Percentiles rank a stretch among this genome's conserved stretches.
Conservation (phyloP, 257 asterid genomes). For the Capsicum chinense region DNA sequence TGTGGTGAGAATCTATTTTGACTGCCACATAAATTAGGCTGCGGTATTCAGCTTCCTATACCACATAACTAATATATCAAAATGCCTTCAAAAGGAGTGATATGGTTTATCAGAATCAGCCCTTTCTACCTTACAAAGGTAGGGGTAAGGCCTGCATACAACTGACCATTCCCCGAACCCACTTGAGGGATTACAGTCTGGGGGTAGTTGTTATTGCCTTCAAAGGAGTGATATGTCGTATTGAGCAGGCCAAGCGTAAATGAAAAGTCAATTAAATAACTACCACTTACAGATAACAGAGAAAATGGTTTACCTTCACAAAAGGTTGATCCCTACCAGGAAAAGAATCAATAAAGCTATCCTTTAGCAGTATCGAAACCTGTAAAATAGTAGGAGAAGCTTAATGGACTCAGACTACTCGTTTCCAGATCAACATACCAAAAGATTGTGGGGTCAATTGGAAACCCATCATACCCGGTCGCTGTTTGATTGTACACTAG, state of each 20-base stretch:
- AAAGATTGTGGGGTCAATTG: slow-evolving; percentile 5
- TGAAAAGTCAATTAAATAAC: slow-evolving; percentile 20
- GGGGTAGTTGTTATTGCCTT: not conserved
- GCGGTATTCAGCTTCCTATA: not conserved
- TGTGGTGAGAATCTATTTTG: not conserved
- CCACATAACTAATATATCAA: not conserved
- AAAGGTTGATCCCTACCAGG: slow-evolving; percentile 67
- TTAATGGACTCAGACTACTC: not conserved
- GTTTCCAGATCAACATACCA: slow-evolving; percentile 20
- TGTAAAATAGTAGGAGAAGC: slow-evolving; percentile 42
- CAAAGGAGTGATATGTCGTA: not conserved
- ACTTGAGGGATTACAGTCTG: too few species aligned
- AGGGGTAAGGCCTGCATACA: too few species aligned
- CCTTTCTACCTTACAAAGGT: too few species aligned
- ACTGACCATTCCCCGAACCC: too few species aligned
- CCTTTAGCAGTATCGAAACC: slow-evolving; percentile 88
- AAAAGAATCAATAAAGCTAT: slow-evolving; percentile 81
- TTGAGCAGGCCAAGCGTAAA: not conserved
- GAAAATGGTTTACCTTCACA: slow-evolving; percentile 60
- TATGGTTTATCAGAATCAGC: not conserved
- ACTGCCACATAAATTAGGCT: not conserved
- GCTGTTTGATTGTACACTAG: slow-evolving; percentile 70
- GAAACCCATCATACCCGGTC: slow-evolving; percentile 61
- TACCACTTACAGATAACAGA: slow-evolving; percentile 13
- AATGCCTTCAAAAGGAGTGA: slow-evolving; percentile 5